These are phyloP conservation scores for Rhododendron simsii DNA, from an alignment of 148 eudicot species.

Conservation along the genomic window DNA sequence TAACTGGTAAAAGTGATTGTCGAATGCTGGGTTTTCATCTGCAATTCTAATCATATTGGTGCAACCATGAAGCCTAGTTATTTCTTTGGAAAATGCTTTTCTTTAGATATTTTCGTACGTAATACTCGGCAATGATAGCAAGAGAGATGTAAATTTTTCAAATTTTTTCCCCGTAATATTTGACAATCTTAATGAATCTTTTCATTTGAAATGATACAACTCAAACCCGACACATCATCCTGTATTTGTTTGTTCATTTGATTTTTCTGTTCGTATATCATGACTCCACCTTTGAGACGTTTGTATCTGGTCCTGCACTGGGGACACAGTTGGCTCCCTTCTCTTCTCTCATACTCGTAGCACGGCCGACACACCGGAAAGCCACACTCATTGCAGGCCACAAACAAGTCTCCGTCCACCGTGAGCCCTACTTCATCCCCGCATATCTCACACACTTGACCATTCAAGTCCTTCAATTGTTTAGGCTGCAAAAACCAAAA, in stretches of 20 bases:
- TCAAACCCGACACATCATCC: background rate
- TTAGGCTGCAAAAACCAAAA: constrained; percentile 58
- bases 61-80: background rate
- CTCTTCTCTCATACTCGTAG: constrained; percentile 95
- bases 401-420: constrained; percentile 88
- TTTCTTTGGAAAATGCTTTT: background rate
- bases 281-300: constrained; percentile 66
- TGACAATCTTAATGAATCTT: background rate
- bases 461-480: constrained; percentile 82
- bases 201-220: background rate
- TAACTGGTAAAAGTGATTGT: background rate
- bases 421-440: constrained; percentile 80
- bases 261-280: background rate
- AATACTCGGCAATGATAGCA: background rate
- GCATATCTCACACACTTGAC: constrained; percentile 98
- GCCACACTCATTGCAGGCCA: constrained; percentile 97
- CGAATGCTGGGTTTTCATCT: background rate
- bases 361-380: constrained; percentile 97
- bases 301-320: constrained; percentile 99
- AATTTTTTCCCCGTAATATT: background rate
- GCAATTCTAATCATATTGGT: background rate
- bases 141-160: background rate
- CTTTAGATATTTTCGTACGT: background rate
- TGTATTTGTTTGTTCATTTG: background rate
- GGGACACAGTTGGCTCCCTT: constrained; percentile 86